A percentile compares a stretch with the other conserved stretches of the same genome.
Conservation (phyloP, 345 rosid species). For the Heritiera littoralis region DNA sequence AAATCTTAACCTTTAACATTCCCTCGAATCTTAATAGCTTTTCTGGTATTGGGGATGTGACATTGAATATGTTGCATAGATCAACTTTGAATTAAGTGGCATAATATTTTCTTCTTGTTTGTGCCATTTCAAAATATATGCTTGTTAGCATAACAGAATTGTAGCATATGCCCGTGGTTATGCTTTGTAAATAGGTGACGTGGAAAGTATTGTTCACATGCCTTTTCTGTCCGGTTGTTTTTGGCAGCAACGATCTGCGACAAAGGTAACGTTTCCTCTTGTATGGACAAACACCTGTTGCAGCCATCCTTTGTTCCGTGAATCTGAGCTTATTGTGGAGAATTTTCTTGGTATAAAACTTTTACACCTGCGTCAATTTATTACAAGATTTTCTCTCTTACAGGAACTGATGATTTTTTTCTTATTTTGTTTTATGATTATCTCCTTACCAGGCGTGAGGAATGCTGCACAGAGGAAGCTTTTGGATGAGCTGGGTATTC, state of each 20-base stretch:
- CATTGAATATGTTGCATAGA: not conserved
- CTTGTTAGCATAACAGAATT: not conserved
- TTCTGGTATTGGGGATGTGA: not conserved
- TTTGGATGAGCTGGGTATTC: constrained; percentile 93
- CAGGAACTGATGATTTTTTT: not conserved
- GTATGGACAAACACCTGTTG: constrained; percentile 99
- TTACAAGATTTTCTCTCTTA: not conserved
- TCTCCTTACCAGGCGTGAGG: constrained; percentile 63
- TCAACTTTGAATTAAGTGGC: not conserved
- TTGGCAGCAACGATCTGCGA: constrained; percentile 88
- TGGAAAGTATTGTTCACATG: not conserved
- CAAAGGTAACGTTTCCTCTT: constrained; percentile 97
- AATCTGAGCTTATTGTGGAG: constrained; percentile 78
- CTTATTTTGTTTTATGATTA: not conserved
- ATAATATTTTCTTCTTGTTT: not conserved
- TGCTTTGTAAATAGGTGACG: constrained; percentile 3
- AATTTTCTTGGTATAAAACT: constrained; percentile 58
- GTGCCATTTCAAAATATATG: not conserved
- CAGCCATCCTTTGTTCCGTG: constrained; percentile 94
- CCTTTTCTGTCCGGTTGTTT: constrained; percentile 3
- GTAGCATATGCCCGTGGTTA: not conserved
- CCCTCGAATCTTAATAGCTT: not conserved
- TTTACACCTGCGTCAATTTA: not conserved
- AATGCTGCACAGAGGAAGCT: constrained; percentile 99
- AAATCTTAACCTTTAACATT: not conserved